Conservation (phyloP, 164 flowering plant genomes). For the Sedum album region DNA sequence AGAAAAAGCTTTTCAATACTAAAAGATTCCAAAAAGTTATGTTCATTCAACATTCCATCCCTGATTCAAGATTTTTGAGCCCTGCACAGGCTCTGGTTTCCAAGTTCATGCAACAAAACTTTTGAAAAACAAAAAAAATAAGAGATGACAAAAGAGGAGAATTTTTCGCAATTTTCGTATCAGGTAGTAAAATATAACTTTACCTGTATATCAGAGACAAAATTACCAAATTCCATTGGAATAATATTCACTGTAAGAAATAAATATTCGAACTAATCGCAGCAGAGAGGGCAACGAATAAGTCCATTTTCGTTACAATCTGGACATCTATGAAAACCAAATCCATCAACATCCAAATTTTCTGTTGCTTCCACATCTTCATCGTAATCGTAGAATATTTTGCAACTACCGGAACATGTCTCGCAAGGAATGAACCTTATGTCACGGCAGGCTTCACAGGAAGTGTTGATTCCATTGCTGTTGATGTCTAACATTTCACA, state of each 20-base stretch:
- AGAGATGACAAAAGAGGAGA: not conserved
- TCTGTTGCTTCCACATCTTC: conserved; percentile 22
- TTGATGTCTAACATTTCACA: conserved; percentile 44
- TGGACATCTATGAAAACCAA: conserved; percentile 59
- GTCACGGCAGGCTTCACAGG: conserved; percentile 79
- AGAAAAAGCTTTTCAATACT: not conserved
- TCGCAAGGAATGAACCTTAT: conserved; percentile 82
- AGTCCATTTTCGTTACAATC: conserved; percentile 91
- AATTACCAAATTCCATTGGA: conserved; percentile 8
- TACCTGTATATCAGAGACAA: not conserved
- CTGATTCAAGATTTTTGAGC: not conserved
- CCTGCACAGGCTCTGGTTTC: not conserved
- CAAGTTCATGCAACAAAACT: not conserved
- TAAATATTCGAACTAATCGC: conserved; percentile 20
- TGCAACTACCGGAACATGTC: conserved; percentile 86
- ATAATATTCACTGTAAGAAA: not conserved
- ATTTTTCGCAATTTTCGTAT: not conserved
- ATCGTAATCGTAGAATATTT: conserved; percentile 36
- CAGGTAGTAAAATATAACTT: not conserved
- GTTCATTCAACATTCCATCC: not conserved
- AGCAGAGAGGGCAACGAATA: conserved; percentile 61
- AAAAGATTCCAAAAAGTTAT: not conserved
- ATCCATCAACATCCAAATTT: conserved; percentile 16
- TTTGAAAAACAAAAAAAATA: not conserved
- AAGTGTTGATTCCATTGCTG: conserved; percentile 17